A percentile compares a stretch with the other conserved stretches of the same genome.
These are phyloP conservation scores for Leptographium lundbergii DNA, from an alignment of 2,329 filamentous ascomycete genomes.

Conservation along the genomic window DNA sequence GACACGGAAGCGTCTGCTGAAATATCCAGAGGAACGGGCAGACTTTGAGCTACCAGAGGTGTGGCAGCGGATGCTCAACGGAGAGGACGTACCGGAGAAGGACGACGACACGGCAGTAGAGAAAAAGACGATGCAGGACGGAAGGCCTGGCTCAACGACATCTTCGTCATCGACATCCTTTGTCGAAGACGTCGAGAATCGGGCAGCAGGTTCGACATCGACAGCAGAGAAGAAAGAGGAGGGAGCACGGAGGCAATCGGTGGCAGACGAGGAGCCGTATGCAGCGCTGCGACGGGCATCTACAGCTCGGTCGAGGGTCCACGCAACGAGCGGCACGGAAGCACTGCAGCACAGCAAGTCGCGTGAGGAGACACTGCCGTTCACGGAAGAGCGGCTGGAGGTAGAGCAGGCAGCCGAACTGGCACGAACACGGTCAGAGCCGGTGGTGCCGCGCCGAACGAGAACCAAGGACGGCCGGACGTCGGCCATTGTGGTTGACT, in stretches of 20 bases:
- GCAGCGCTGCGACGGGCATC: slow-evolving; percentile 3
- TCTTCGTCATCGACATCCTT: background rate
- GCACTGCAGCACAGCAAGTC: slow-evolving; percentile 12
- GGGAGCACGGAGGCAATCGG: background rate
- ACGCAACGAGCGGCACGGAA: background rate
- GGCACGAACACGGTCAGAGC: slow-evolving; percentile 17
- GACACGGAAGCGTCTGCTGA: slow-evolving; percentile 21
- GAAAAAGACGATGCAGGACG: background rate
- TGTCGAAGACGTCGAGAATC: background rate
- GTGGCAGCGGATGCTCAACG: slow-evolving; percentile 59
- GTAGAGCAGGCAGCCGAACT: slow-evolving; percentile 15
- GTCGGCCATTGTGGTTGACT: slow-evolving; percentile 19
- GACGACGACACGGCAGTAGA: background rate
- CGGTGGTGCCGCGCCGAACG: slow-evolving; percentile 15
- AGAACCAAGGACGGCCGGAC: background rate
- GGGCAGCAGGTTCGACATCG: background rate
- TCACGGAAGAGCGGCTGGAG: slow-evolving; percentile 14
- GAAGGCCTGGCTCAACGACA: background rate
- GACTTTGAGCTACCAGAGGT: slow-evolving; percentile 51
- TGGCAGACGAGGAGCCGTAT: slow-evolving; percentile 11
- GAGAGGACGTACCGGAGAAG: slow-evolving; percentile 35
- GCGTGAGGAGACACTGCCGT: slow-evolving; percentile 15
- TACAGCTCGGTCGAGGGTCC: background rate
- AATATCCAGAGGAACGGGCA: slow-evolving; percentile 55
- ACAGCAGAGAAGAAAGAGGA: background rate